These are phyloP conservation scores for Teratosphaeria viscida DNA, from an alignment of 2,329 filamentous ascomycete species.

Conservation along the genomic window DNA sequence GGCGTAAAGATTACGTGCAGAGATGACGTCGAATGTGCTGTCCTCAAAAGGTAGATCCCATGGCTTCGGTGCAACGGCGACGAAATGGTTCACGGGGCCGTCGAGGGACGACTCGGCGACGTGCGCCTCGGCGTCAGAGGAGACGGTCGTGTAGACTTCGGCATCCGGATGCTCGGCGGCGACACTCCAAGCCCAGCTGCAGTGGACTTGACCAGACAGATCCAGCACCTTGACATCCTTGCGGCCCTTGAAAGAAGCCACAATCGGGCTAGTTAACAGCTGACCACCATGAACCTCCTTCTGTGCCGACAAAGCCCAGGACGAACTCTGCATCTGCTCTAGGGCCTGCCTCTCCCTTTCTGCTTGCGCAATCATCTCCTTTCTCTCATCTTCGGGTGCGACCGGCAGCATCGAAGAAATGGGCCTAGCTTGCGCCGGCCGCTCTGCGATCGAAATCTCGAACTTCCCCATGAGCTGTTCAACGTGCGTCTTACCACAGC, in stretches of 20 bases:
- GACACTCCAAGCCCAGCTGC: conserved; percentile 94
- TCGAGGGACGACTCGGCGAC: conserved; percentile 59
- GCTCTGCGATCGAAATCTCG: conserved; percentile 50
- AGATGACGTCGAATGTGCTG: conserved; percentile 83
- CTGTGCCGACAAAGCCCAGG: conserved; percentile 54
- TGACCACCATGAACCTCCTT: conserved; percentile 51
- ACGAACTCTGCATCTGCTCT: conserved; percentile 51
- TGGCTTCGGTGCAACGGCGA: conserved; percentile 65
- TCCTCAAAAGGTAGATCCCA: conserved; percentile 77
- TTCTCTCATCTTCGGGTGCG: conserved; percentile 27
- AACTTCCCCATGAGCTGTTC: conserved; percentile 79
- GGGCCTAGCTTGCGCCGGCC: conserved; percentile 33
- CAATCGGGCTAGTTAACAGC: conserved; percentile 46
- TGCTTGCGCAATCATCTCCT: conserved; percentile 22
- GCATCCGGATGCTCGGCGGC: conserved; percentile 75
- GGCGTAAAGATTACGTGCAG: conserved; percentile 74
- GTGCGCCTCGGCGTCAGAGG: conserved; percentile 25
- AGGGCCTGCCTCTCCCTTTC: conserved; percentile 77
- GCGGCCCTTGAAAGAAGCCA: conserved; percentile 24
- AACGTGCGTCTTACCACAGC: conserved; percentile 60
- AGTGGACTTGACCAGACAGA: conserved; percentile 71
- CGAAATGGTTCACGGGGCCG: conserved; percentile 78
- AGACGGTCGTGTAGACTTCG: conserved; percentile 70
- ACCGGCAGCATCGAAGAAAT: conserved; percentile 34
- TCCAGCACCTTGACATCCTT: conserved; percentile 63